Percentiles rank a stretch among this genome's conserved stretches.
phyloP scores from a whole-genome alignment of 140 eudicot genomes.

The Senecio squalidus region DNA sequence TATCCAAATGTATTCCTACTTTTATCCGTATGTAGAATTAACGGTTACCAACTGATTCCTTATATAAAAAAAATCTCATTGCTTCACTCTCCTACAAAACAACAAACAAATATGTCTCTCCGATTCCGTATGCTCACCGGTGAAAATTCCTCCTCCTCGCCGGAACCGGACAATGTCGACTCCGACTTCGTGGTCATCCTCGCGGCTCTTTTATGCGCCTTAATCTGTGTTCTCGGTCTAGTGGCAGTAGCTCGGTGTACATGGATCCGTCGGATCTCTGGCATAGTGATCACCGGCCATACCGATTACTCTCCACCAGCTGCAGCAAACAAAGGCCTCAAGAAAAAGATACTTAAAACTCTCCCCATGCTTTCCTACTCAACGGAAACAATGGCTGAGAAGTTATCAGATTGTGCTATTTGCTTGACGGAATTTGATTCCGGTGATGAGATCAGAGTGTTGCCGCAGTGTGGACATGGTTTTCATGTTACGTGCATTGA shows the following conservation, averaged over 20 bases:
- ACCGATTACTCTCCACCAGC: constrained; percentile 24
- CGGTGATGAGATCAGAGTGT: constrained; percentile 40
- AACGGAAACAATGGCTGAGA: constrained; percentile 10
- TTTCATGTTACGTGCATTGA: constrained; percentile 48
- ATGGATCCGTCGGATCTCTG: constrained; percentile 41
- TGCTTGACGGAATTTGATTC: constrained; percentile 38
- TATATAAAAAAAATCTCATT: too few relatives aligned
- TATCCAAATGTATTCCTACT: constrained; percentile 18
- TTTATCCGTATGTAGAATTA: too few relatives aligned
- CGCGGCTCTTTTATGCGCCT: constrained; percentile 47
- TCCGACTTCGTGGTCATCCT: constrained; percentile 50
- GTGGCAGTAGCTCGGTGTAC: constrained; percentile 43
- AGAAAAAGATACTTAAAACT: constrained; percentile 31
- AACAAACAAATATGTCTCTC: too few relatives aligned
- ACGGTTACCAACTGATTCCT: too few relatives aligned
- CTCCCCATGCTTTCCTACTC: constrained; percentile 41
- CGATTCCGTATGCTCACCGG: constrained; percentile 24
- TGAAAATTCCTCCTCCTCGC: constrained; percentile 21
- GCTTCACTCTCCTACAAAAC: too few relatives aligned
- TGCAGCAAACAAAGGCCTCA: constrained; percentile 46
- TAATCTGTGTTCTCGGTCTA: constrained; percentile 49
- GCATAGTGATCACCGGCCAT: constrained; percentile 16
- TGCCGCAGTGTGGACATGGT: constrained; percentile 40
- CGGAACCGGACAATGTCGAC: constrained; percentile 10
- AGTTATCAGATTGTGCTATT: constrained; percentile 38